phyloP scores from a whole-genome alignment of 1,284 basidiomycete genomes.

The Malassezia globosa region DNA sequence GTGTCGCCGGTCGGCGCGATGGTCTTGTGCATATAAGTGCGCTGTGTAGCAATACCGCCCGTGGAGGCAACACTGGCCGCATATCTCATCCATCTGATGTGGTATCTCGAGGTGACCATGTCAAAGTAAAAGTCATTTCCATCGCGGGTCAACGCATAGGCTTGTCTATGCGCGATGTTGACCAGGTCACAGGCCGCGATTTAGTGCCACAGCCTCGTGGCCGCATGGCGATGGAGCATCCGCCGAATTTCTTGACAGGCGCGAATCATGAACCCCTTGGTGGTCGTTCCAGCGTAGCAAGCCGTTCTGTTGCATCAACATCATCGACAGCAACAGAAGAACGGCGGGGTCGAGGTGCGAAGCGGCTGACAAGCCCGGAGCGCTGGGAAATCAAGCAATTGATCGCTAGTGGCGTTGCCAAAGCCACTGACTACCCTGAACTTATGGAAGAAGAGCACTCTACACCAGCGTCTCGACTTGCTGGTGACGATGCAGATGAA shows the following conservation, averaged over 20 bases:
- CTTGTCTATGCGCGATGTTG: constrained; percentile 94
- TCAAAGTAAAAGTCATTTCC: constrained; percentile 75
- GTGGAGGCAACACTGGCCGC: constrained; percentile 54
- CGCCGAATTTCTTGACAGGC: constrained; percentile 45
- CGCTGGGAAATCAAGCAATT: constrained; percentile 99
- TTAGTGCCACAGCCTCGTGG: constrained; percentile 73
- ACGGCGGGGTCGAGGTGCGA: constrained; percentile 52
- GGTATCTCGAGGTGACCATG: constrained; percentile 67
- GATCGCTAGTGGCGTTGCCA: constrained; percentile 84
- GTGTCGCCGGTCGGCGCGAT: constrained; percentile 71
- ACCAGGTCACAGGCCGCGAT: constrained; percentile 78
- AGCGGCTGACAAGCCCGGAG: constrained; percentile 87
- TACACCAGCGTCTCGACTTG: constrained; percentile 27
- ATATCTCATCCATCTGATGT: constrained; percentile 78
- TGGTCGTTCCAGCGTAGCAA: constrained; percentile 1
- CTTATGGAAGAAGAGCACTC: constrained; percentile 59
- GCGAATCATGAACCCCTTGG: constrained; percentile 50
- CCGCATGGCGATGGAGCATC: constrained; percentile 51
- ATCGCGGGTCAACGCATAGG: constrained; percentile 68
- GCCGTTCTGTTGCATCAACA: constrained; percentile 7
- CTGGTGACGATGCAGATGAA: constrained; percentile 35
- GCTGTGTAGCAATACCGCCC: constrained; percentile 59
- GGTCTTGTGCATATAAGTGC: constrained; percentile 93
- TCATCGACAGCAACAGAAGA: background rate
- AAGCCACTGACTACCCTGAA: constrained; percentile 89